These are phyloP conservation scores for Yamadazyma dendronema DNA, from an alignment of 1,139 yeast genomes.

Conservation along the genomic window DNA sequence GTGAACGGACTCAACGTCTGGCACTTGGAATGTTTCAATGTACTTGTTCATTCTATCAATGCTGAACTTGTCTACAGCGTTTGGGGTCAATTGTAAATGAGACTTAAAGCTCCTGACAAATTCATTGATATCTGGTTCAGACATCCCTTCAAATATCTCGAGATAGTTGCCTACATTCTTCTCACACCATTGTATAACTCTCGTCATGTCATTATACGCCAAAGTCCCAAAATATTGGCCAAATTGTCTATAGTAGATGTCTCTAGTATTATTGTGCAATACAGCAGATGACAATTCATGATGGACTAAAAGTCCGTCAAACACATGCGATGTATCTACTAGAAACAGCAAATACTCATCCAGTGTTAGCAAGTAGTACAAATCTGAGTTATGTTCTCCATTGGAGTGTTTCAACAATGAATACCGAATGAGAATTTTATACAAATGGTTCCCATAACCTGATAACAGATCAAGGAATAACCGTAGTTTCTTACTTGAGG, in stretches of 20 bases:
- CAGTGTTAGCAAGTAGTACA: conserved; percentile 14
- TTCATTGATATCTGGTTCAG: conserved; percentile 13
- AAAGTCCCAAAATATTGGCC: conserved; percentile 21
- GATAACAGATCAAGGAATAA: conserved; percentile 1
- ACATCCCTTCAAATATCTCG: conserved; percentile 16
- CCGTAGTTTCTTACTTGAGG: not conserved
- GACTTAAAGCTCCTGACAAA: conserved; percentile 10
- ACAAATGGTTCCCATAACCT: conserved; percentile 9
- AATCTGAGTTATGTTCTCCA: conserved; percentile 7
- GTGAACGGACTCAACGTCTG: not conserved
- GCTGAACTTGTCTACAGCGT: conserved; percentile 2
- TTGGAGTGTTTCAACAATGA: conserved; percentile 4
- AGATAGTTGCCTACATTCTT: conserved; percentile 11
- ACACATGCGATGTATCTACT: conserved; percentile 18
- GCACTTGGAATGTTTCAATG: not conserved
- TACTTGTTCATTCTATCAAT: conserved; percentile 1
- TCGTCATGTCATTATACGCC: conserved; percentile 6
- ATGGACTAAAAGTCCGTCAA: conserved; percentile 9
- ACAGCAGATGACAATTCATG: not conserved
- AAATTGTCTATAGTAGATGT: conserved; percentile 17
- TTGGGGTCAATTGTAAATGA: conserved; percentile 7
- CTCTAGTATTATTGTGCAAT: conserved; percentile 1
- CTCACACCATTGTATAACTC: conserved; percentile 13
- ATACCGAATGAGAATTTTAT: conserved; percentile 8
- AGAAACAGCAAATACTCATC: conserved; percentile 16